Conservation (phyloP, 441 rosid genomes). For the Metrosideros polymorpha region DNA sequence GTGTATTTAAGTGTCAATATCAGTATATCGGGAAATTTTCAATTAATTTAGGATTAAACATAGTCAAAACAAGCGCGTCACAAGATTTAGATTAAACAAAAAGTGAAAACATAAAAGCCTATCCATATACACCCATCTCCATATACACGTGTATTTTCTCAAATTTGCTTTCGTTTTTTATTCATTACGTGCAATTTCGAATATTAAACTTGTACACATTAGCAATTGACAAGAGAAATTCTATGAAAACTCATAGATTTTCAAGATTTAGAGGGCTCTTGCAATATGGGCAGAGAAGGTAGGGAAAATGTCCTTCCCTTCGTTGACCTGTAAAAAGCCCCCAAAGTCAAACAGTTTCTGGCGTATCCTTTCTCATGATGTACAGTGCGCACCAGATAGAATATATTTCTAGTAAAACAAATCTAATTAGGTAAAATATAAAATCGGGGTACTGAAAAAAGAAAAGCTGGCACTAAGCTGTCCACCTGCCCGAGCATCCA, state of each 20-base stretch:
- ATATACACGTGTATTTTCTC: background rate
- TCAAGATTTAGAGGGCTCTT: background rate
- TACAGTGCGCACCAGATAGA: background rate
- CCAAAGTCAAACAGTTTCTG: background rate
- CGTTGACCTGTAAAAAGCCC: background rate
- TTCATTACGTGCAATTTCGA: background rate
- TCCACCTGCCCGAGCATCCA: background rate
- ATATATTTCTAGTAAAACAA: background rate
- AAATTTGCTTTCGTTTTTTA: background rate
- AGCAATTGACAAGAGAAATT: background rate
- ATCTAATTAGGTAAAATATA: background rate
- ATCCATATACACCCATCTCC: fast-evolving
- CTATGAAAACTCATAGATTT: background rate
- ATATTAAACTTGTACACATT: background rate
- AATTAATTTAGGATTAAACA: no score
- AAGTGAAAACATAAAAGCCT: background rate
- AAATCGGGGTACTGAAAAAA: background rate
- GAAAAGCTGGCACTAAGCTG: background rate
- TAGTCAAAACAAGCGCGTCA: background rate
- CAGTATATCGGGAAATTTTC: background rate
- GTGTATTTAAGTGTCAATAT: background rate
- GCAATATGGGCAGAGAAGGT: background rate
- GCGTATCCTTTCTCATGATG: background rate
- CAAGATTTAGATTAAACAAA: background rate
- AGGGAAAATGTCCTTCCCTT: background rate